A percentile compares a stretch with the other conserved stretches of the same genome.
Evolutionary conservation across 176 grass and related monocot species (phyloP).

Genomic region (Zea luxurians): DNA sequence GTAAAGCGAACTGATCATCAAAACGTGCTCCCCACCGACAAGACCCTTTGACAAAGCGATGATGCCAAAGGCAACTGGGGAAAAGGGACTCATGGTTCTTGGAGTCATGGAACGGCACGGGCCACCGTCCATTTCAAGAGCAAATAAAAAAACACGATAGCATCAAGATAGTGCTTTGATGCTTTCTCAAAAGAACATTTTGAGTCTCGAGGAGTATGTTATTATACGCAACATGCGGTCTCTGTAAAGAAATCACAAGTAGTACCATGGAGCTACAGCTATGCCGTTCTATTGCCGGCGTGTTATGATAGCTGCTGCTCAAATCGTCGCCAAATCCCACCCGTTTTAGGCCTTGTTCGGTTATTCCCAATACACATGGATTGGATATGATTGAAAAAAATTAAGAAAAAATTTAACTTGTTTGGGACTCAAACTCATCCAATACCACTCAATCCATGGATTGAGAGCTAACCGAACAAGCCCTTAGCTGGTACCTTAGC

Average conservation of each 20-base stretch:
- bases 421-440: too few species aligned
- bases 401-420: too few species aligned
- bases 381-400: too few species aligned
- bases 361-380: too few species aligned
- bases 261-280: constrained; percentile 1
- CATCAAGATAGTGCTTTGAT: not conserved
- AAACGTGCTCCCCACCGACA: not conserved
- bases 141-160: not conserved
- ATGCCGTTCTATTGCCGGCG: constrained; percentile 20
- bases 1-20: not conserved
- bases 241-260: constrained; percentile 1
- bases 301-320: not conserved
- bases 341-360: too few species aligned
- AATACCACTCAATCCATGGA: too few species aligned
- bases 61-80: not conserved
- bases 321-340: constrained; percentile 6
- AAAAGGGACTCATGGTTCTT: not conserved
- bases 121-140: not conserved
- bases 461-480: too few species aligned
- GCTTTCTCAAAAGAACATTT: constrained; percentile 35
- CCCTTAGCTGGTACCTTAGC: too few species aligned
- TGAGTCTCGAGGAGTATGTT: constrained; percentile 49
- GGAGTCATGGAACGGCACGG: not conserved
- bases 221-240: constrained; percentile 26
- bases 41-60: constrained; percentile 17